phyloP scores from a whole-genome alignment of 805 yeast species.

The Candida ortonii region DNA sequence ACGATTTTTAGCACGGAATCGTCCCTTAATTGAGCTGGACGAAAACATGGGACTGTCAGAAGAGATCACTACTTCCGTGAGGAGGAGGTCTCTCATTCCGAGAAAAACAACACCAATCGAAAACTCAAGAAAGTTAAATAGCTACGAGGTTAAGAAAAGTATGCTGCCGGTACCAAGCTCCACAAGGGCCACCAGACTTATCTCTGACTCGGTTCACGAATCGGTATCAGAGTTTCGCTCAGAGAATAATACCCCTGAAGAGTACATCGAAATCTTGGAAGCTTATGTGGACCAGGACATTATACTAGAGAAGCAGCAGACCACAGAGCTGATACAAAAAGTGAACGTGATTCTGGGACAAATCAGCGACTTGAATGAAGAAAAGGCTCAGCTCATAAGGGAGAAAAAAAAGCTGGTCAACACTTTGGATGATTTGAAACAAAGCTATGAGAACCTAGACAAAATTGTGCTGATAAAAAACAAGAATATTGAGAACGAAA shows the following conservation, averaged over 20 bases:
- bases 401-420: conserved; percentile 19
- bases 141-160: conserved; percentile 10
- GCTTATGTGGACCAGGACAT: conserved; percentile 25
- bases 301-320: conserved; percentile 24
- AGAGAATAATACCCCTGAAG: conserved; percentile 15
- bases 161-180: conserved; percentile 11
- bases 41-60: too few species aligned
- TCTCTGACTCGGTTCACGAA: too few species aligned
- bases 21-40: too few species aligned
- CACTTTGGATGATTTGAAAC: conserved; percentile 15
- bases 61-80: too few species aligned
- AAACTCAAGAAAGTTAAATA: too few species aligned
- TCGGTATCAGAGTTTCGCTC: too few species aligned
- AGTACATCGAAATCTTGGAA: conserved; percentile 22
- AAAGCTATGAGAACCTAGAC: conserved; percentile 19
- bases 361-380: conserved; percentile 21
- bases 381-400: conserved; percentile 20
- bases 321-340: conserved; percentile 15
- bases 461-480: conserved; percentile 19
- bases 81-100: too few species aligned
- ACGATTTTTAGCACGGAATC: too few species aligned
- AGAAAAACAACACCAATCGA: background rate
- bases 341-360: conserved; percentile 14
- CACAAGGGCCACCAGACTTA: too few species aligned
- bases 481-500: conserved; percentile 21